Evolutionary conservation across 192 early-diverging fungal genomes (phyloP).

Genomic region (Paraglomus occultum): DNA sequence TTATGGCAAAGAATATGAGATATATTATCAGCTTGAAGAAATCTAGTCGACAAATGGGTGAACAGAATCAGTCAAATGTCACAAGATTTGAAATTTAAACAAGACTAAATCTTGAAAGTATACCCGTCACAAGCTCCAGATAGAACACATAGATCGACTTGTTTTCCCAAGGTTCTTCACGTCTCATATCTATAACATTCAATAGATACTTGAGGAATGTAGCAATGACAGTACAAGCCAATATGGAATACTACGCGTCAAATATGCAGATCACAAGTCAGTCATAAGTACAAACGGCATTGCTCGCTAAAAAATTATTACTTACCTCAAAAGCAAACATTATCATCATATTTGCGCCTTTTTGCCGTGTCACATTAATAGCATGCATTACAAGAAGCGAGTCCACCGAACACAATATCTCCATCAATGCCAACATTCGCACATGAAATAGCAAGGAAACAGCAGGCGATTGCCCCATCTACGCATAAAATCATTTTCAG

Average conservation of each 20-base stretch:
- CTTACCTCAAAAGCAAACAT: constrained; percentile 96
- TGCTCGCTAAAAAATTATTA: background rate
- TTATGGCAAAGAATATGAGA: constrained; percentile 81
- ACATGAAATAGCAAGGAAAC: constrained; percentile 66
- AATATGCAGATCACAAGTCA: background rate
- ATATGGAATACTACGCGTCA: constrained; percentile 80
- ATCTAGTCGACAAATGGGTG: constrained; percentile 47
- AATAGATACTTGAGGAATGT: constrained; percentile 83
- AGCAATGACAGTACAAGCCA: constrained; percentile 73
- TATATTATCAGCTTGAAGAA: constrained; percentile 89
- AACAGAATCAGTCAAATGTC: background rate
- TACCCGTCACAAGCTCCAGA: constrained; percentile 81
- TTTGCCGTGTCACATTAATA: constrained; percentile 54
- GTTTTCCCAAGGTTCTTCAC: constrained; percentile 90
- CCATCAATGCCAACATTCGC: constrained; percentile 65
- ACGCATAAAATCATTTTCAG: constrained; percentile 7
- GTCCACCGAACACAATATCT: constrained; percentile 68
- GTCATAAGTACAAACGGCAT: background rate
- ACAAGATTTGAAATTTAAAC: background rate
- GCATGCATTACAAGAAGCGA: constrained; percentile 72
- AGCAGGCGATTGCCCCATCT: constrained; percentile 83
- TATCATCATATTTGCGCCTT: constrained; percentile 90
- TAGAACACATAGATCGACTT: constrained; percentile 93
- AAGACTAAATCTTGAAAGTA: background rate
- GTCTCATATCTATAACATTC: constrained; percentile 78